Evolutionary conservation across 2,329 filamentous ascomycete genomes (phyloP).

Genomic region (Monosporascus sp.): DNA sequence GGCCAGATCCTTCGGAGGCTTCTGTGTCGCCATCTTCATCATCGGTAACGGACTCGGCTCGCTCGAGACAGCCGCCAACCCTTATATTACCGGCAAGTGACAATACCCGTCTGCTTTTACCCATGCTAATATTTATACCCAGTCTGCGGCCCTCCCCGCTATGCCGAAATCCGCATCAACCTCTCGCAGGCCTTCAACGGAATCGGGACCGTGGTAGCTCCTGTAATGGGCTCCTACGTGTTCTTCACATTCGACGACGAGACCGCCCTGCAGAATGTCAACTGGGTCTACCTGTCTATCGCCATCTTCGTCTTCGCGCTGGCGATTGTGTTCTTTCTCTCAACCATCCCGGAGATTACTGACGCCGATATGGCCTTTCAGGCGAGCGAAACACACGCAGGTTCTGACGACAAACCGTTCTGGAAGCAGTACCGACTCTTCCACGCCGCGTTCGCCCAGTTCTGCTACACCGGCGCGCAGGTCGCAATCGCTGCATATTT

Average conservation of each 20-base stretch:
- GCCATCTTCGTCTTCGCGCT: slow-evolving; percentile 65
- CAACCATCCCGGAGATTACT: slow-evolving; percentile 67
- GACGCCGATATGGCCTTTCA: slow-evolving; percentile 61
- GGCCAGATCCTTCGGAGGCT: slow-evolving; percentile 64
- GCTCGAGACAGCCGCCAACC: slow-evolving; percentile 73
- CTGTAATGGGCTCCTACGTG: slow-evolving; percentile 66
- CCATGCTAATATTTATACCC: slow-evolving; percentile 7
- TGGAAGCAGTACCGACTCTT: slow-evolving; percentile 70
- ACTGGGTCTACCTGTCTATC: slow-evolving; percentile 73
- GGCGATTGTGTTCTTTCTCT: slow-evolving; percentile 61
- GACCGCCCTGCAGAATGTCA: slow-evolving; percentile 58
- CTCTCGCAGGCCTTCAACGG: slow-evolving; percentile 74
- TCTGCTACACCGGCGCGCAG: slow-evolving; percentile 73
- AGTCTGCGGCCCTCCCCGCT: slow-evolving; percentile 62
- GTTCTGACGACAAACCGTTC: slow-evolving; percentile 56
- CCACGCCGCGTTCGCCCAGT: slow-evolving; percentile 70
- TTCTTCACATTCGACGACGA: slow-evolving; percentile 62
- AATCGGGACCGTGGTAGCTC: slow-evolving; percentile 67
- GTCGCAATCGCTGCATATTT: slow-evolving; percentile 62
- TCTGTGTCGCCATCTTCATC: slow-evolving; percentile 68
- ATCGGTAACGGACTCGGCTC: slow-evolving; percentile 69
- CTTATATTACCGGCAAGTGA: slow-evolving; percentile 56
- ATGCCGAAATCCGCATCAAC: slow-evolving; percentile 67
- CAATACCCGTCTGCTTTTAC: not conserved
- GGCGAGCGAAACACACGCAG: slow-evolving; percentile 46